These are phyloP conservation scores for Gracilaria gracilis DNA, from an alignment of 23 red algal genomes.

Conservation along the genomic window DNA sequence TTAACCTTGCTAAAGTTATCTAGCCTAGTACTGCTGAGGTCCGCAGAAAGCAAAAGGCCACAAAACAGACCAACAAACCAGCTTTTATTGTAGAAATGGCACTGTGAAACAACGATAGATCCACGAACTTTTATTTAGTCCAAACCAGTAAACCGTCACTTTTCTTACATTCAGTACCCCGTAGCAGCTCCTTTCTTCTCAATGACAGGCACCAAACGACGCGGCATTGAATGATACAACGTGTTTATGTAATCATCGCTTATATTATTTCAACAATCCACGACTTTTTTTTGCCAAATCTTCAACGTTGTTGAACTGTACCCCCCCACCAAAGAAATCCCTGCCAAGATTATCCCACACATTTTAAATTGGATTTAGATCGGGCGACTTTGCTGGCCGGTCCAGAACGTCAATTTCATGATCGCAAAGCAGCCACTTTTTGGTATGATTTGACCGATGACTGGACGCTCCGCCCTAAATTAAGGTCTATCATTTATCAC, in stretches of 20 bases:
- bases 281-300: not conserved
- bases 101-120: not conserved
- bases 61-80: too few relatives aligned
- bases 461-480: not conserved
- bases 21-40: too few relatives aligned
- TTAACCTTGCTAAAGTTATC: too few relatives aligned
- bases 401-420: not conserved
- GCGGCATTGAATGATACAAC: slow-evolving; percentile 8
- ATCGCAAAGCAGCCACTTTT: not conserved
- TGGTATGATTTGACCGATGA: not conserved
- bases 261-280: not conserved
- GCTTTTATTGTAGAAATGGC: too few relatives aligned
- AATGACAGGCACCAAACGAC: not conserved
- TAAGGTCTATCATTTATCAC: not conserved
- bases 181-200: not conserved
- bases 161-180: too few relatives aligned
- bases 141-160: too few relatives aligned
- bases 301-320: too few relatives aligned
- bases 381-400: slow-evolving; percentile 11
- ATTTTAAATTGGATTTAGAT: slow-evolving; percentile 19
- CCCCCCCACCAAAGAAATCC: too few relatives aligned
- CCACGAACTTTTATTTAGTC: too few relatives aligned
- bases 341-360: not conserved
- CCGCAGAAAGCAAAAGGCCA: too few relatives aligned
- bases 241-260: not conserved